Evolutionary conservation across 192 early-diverging fungal genomes (phyloP).

Genomic region (Mortierella antarctica): DNA sequence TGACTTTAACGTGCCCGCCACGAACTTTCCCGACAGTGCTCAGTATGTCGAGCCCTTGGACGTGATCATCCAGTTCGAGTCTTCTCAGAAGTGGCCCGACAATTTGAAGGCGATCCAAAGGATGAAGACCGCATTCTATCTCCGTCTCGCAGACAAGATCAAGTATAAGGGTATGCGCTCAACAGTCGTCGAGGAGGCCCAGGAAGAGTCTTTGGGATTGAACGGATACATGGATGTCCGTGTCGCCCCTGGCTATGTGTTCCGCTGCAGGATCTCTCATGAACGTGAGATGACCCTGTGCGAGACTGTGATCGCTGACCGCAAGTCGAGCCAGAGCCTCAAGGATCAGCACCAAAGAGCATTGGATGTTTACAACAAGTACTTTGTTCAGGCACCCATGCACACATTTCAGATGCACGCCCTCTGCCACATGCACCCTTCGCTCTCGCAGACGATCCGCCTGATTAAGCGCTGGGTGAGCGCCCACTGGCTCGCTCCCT

Average conservation of each 20-base stretch:
- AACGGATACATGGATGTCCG: conserved; percentile 79
- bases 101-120: conserved; percentile 88
- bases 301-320: conserved; percentile 61
- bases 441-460: conserved; percentile 83
- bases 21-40: conserved; percentile 52
- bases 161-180: conserved; percentile 58
- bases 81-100: conserved; percentile 89
- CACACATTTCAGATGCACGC: conserved; percentile 78
- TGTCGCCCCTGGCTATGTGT: conserved; percentile 75
- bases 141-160: conserved; percentile 77
- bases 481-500: conserved; percentile 80
- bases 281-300: conserved; percentile 76
- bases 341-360: conserved; percentile 64
- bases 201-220: conserved; percentile 54
- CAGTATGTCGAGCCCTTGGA: conserved; percentile 80
- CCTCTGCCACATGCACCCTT: conserved; percentile 79
- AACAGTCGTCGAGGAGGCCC: conserved; percentile 61
- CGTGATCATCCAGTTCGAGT: conserved; percentile 86
- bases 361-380: conserved; percentile 56
- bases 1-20: conserved; percentile 48
- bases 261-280: conserved; percentile 82
- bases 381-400: conserved; percentile 59
- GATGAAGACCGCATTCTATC: conserved; percentile 89
- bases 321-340: conserved; percentile 55
- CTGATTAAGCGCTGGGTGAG: conserved; percentile 92